Base-by-base conservation (phyloP, 1,284 basidiomycete species). In the Takashimella koratensis region DNA sequence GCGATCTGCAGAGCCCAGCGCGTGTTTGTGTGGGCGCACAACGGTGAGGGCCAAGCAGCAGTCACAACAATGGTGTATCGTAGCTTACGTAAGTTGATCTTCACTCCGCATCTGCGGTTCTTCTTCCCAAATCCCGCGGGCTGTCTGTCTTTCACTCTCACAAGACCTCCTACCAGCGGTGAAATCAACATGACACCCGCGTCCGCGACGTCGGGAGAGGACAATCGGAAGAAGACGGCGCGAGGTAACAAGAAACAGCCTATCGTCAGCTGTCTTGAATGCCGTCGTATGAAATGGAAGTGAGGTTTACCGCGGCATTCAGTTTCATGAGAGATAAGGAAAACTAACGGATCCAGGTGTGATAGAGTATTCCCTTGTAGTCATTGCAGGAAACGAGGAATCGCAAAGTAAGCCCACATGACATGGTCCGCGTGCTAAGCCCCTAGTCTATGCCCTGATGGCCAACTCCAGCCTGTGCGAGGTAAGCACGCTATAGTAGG, bases 271-370 rank as follows among this genome's bases (percentile, higher is more conserved):
- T 50, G 48, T 26, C 48, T 50, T 16, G 48, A 43, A 26, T 43
- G 48, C 21, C 24, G 48, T 40, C 48, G 48, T 20, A 50, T 50
- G 48, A 50, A 43, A 42, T 50, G 48, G 48, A 50, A 42, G 48
- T 43, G 21, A n/a, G n/a, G n/a, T n/a, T n/a, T n/a, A n/a, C n/a
- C n/a, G n/a, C n/a, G n/a, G n/a, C n/a, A n/a, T n/a, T n/a, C n/a
- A n/a, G n/a, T n/a, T n/a, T n/a, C n/a, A n/a, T n/a, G n/a, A n/a
- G n/a, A n/a, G n/a, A n/a, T n/a, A n/a, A n/a, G n/a, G n/a, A n/a
- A n/a, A n/a, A n/a, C n/a, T n/a, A n/a, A n/a, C n/a, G n/a, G n/a
- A n/a, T n/a, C n/a, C n/a, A 49, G 47, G 23, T 50, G 41, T 23
- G 48, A 30, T 26, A 16, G 48, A 13, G 21, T 26, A 1, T 50